Evolutionary conservation across 2,329 filamentous ascomycete species (phyloP).

Genomic region (Cladosporium halotolerans): DNA sequence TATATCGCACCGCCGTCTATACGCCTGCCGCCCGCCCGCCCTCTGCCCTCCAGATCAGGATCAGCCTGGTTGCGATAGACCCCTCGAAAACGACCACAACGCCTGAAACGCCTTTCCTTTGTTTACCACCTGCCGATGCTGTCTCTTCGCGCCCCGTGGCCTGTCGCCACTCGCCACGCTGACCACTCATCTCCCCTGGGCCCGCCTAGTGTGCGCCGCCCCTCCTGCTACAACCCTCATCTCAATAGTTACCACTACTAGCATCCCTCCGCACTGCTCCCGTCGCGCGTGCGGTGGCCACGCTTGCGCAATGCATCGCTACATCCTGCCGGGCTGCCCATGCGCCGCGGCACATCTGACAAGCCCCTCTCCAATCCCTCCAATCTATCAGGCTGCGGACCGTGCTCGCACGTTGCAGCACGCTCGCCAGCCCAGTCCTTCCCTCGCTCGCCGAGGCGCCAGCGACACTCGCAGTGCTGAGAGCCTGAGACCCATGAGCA

Average conservation of each 20-base stretch:
- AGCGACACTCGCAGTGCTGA: constrained; percentile 2
- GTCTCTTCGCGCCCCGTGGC: constrained; percentile 1
- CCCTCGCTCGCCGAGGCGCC: neutral
- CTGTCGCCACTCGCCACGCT: neutral
- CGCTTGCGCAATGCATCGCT: neutral
- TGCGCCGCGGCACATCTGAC: neutral
- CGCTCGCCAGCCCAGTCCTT: too few relatives aligned
- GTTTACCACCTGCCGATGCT: constrained; percentile 4
- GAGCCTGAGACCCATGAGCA: constrained; percentile 7
- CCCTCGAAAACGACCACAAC: constrained; percentile 8
- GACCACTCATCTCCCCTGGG: neutral
- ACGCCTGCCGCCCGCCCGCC: neutral
- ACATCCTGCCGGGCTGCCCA: neutral
- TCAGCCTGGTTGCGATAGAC: constrained; percentile 1
- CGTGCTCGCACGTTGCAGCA: too few relatives aligned
- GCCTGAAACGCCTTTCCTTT: neutral
- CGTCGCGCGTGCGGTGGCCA: neutral
- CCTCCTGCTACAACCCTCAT: constrained; percentile 7
- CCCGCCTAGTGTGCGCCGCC: neutral
- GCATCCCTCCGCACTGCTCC: neutral
- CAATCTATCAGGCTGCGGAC: neutral
- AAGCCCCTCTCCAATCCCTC: neutral
- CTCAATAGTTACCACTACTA: neutral
- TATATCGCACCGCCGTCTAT: neutral
- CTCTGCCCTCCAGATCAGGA: neutral